phyloP scores from a whole-genome alignment of 2,329 filamentous ascomycete species.

The Ilyonectria destructans region DNA sequence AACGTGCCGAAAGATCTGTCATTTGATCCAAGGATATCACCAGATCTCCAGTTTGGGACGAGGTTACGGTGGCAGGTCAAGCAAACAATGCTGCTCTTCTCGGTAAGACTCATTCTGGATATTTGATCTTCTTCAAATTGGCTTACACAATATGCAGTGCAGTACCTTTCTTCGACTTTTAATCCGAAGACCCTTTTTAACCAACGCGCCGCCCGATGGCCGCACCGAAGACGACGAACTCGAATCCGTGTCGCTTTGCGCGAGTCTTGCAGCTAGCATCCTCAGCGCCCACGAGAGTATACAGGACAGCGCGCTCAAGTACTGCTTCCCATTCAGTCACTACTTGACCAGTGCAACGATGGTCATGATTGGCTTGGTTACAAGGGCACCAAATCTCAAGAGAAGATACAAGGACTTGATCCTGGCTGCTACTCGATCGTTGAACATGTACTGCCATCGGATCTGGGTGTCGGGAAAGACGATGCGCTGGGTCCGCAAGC shows the following conservation, averaged over 20 bases:
- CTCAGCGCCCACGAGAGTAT: constrained; percentile 35
- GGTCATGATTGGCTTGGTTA: constrained; percentile 38
- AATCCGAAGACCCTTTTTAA: constrained; percentile 33
- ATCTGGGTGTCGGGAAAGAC: constrained; percentile 42
- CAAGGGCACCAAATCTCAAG: constrained; percentile 33
- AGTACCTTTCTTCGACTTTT: constrained; percentile 39
- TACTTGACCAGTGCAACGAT: constrained; percentile 41
- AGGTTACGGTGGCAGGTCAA: constrained; percentile 35
- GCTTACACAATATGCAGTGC: constrained; percentile 21
- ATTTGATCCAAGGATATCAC: constrained; percentile 19
- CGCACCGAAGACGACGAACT: constrained; percentile 35
- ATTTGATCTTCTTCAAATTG: background rate
- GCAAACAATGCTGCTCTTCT: constrained; percentile 30
- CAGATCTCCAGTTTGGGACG: constrained; percentile 31
- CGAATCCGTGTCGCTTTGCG: constrained; percentile 32
- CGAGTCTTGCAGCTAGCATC: constrained; percentile 34
- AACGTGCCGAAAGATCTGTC: constrained; percentile 23
- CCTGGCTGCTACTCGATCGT: constrained; percentile 28
- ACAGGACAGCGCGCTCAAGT: constrained; percentile 34
- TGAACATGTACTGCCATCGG: constrained; percentile 38
- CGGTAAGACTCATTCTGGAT: constrained; percentile 18
- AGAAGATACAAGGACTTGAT: constrained; percentile 29
- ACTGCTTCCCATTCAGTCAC: constrained; percentile 39
- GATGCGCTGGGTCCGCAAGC: constrained; percentile 37
- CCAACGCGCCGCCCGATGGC: background rate